These are phyloP conservation scores for Metarhizium sp. DNA, from an alignment of 2,329 filamentous ascomycete genomes.

Conservation along the genomic window DNA sequence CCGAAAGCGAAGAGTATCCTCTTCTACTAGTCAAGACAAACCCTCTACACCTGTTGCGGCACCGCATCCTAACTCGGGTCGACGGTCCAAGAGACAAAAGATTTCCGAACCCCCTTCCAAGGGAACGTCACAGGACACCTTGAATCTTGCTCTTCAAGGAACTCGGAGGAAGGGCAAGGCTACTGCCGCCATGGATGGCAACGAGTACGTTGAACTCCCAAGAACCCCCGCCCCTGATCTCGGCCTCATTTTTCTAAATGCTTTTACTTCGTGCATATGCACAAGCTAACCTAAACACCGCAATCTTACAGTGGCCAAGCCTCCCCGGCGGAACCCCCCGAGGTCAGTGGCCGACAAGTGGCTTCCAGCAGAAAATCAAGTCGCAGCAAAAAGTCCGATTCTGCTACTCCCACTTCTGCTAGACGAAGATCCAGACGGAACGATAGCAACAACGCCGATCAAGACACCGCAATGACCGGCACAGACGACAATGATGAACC, in stretches of 20 bases:
- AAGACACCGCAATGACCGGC: slow-evolving; percentile 64
- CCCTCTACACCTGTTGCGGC: slow-evolving; percentile 24
- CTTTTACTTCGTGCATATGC: neutral
- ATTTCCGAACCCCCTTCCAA: slow-evolving; percentile 39
- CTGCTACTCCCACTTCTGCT: slow-evolving; percentile 32
- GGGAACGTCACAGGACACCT: slow-evolving; percentile 18
- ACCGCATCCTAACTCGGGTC: slow-evolving; percentile 30
- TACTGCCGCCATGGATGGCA: slow-evolving; percentile 60
- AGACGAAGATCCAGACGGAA: slow-evolving; percentile 45
- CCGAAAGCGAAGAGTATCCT: slow-evolving; percentile 69
- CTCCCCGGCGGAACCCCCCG: slow-evolving; percentile 54
- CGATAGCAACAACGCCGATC: slow-evolving; percentile 39
- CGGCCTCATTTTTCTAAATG: neutral
- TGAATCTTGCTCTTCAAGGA: slow-evolving; percentile 24
- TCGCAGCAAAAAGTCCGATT: slow-evolving; percentile 55
- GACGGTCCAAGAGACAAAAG: slow-evolving; percentile 65
- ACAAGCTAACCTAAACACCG: slow-evolving; percentile 6
- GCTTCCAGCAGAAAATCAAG: slow-evolving; percentile 64
- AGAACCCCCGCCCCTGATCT: neutral
- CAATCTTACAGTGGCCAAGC: slow-evolving; percentile 14
- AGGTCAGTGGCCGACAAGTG: slow-evolving; percentile 47
- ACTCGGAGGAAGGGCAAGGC: slow-evolving; percentile 53
- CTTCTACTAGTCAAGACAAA: slow-evolving; percentile 32
- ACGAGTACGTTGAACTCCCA: slow-evolving; percentile 43
- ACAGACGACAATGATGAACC: slow-evolving; percentile 45